A percentile compares a stretch with the other conserved stretches of the same genome.
These are phyloP conservation scores for Yarrowia sp. DNA, from an alignment of 805 yeast species.

Conservation along the genomic window DNA sequence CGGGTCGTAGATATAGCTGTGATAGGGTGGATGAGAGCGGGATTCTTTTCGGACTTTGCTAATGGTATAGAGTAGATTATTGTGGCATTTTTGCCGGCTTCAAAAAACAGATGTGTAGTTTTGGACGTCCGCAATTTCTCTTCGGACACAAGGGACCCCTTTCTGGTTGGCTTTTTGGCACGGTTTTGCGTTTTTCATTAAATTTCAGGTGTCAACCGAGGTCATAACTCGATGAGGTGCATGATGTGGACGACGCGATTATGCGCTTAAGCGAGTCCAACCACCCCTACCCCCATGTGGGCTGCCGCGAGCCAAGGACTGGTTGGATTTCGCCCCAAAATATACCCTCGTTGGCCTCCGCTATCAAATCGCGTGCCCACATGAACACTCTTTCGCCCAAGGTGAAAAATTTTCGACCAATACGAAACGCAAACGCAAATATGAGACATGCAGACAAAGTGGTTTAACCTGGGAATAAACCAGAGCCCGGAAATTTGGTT, in stretches of 20 bases:
- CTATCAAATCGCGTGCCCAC: conserved; percentile 23
- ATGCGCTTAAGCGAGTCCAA: conserved; percentile 20
- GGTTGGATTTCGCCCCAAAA: no score
- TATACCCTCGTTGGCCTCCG: neutral
- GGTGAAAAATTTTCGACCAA: conserved; percentile 24
- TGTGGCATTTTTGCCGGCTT: neutral
- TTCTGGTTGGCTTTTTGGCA: neutral
- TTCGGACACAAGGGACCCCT: conserved; percentile 20
- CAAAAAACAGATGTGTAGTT: no score
- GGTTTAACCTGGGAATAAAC: neutral
- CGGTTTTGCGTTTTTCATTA: conserved; percentile 6
- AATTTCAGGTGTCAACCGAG: conserved; percentile 23
- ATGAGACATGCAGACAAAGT: conserved; percentile 23
- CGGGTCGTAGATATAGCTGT: neutral
- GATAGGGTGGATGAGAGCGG: neutral
- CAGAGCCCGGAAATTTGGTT: no score
- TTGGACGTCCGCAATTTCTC: neutral
- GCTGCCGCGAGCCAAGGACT: no score
- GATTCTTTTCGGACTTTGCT: neutral
- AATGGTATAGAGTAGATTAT: neutral
- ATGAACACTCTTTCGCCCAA: conserved; percentile 10
- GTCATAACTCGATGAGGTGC: conserved; percentile 27
- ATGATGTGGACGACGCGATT: conserved; percentile 21
- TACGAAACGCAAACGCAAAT: conserved; percentile 26
- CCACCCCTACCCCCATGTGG: no score